A percentile compares a stretch with the other conserved stretches of the same genome.
Evolutionary conservation across 108 stramenopile genomes (phyloP).

Genomic region (Cyclostephanos tholiformis): DNA sequence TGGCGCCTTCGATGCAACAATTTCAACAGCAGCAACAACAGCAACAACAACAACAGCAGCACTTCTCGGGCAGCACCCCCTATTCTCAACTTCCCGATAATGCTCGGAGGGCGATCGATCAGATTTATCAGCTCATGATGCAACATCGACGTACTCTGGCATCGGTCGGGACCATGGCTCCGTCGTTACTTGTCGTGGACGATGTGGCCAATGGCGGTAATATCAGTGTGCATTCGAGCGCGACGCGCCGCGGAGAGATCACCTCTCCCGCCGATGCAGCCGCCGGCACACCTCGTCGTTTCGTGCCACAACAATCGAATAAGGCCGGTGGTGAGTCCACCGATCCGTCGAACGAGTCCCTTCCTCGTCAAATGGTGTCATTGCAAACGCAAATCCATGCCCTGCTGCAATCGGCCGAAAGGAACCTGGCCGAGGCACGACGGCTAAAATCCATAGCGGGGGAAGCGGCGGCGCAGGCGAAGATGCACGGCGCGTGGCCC

Average conservation of each 20-base stretch:
- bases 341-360: slow-evolving; percentile 31
- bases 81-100: slow-evolving; percentile 65
- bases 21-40: slow-evolving; percentile 24
- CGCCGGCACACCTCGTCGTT: slow-evolving; percentile 50
- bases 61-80: slow-evolving; percentile 61
- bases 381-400: slow-evolving; percentile 33
- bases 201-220: background rate
- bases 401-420: slow-evolving; percentile 26
- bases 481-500: slow-evolving; percentile 74
- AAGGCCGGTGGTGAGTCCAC: background rate
- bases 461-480: slow-evolving; percentile 41
- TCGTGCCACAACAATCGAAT: background rate
- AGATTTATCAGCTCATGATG: slow-evolving; percentile 78
- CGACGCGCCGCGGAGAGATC: background rate
- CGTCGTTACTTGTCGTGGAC: slow-evolving; percentile 49
- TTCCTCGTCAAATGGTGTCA: slow-evolving; percentile 41
- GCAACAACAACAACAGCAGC: slow-evolving; percentile 42
- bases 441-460: slow-evolving; percentile 35
- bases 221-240: background rate
- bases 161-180: slow-evolving; percentile 72
- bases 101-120: slow-evolving; percentile 72
- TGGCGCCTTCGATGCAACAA: slow-evolving; percentile 25
- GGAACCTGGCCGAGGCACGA: slow-evolving; percentile 20
- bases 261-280: slow-evolving; percentile 60
- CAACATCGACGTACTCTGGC: slow-evolving; percentile 70